Percentiles rank a stretch among this genome's conserved stretches.
These are phyloP conservation scores for Kentomonas sorsogonicus DNA, from an alignment of 208 protist species.

Conservation along the genomic window DNA sequence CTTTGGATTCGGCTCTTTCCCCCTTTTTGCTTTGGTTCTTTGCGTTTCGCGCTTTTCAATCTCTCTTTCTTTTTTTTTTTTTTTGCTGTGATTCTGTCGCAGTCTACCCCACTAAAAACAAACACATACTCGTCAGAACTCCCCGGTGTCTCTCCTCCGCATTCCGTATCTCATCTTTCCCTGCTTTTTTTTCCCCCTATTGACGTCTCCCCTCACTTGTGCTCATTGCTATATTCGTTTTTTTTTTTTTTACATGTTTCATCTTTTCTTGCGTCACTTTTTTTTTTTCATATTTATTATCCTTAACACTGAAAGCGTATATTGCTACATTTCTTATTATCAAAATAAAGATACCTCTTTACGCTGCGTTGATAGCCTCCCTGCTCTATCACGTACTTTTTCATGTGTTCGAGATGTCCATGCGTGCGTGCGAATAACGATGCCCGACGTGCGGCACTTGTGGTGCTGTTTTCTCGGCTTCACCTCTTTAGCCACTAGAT, in stretches of 20 bases:
- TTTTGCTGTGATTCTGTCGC: not conserved
- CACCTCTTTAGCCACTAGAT: too few species aligned
- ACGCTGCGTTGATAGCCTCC: too few species aligned
- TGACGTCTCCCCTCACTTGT: not conserved
- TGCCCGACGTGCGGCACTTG: too few species aligned
- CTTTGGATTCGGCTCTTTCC: slow-evolving; percentile 3
- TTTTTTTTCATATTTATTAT: slow-evolving; percentile 9
- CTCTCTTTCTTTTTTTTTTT: slow-evolving; percentile 8
- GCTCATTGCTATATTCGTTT: not conserved
- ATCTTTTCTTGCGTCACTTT: slow-evolving; percentile 1
- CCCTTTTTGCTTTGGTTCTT: slow-evolving; percentile 4
- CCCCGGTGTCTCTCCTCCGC: not conserved
- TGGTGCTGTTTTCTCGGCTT: too few species aligned
- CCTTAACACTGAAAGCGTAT: not conserved
- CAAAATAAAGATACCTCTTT: slow-evolving; percentile 2
- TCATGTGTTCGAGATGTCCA: too few species aligned
- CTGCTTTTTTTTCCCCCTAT: slow-evolving; percentile 8
- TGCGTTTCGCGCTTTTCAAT: not conserved
- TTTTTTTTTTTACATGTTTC: slow-evolving; percentile 6
- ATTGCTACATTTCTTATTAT: not conserved
- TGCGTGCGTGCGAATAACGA: too few species aligned
- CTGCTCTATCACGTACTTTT: too few species aligned
- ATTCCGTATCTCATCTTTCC: not conserved
- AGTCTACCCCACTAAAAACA: not conserved
- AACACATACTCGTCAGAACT: not conserved